Evolutionary conservation across 2,329 filamentous ascomycete genomes (phyloP), one percentile per base, ranked within the genome.

Genomic region (Raffaelea ambrosiae): DNA sequence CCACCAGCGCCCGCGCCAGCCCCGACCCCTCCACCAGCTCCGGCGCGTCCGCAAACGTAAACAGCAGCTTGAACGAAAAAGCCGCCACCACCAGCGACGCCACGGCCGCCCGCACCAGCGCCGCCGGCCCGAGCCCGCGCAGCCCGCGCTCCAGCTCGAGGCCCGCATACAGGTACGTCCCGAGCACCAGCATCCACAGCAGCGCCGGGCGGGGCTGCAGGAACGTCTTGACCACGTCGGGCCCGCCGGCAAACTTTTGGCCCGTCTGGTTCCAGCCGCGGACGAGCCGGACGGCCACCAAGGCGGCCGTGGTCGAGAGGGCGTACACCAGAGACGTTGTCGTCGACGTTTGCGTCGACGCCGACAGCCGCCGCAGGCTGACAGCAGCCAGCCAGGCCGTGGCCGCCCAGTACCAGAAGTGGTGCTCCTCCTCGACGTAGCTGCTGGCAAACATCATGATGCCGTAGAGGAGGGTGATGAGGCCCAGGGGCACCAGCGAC

Each of bases 401-500:
- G 0, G 84, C 77, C 1, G 80, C 67, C 89, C 91, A 97, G 66
- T 98, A 97, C 93, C 93, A 98, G 62, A 95, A 96, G 56, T 97
- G 88, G 44, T 98, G 93, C 63, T 98, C 93, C 66, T 98, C 93
- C 65, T 98, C 93, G 2, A 98, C 88, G 63, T 93, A 98, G 60
- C 90, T 97, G 62, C 88, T 95, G 10, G 90, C 91, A 66, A 97
- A 97, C 90, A 97, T 97, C 81, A 96, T 94, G 35, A 79, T 63
- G 2, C 83, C 81, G 60, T 97, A 95, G 0, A 76, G 64, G 0
- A 82, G 43, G 1, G 76, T 76, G 26, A 81, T 69, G 2, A 74
- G 53, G 1, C 68, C 54, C 44, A 86, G 68, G 3, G 73, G 71
- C 9, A 62, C 48, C 11, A 71, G 56, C 14, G 55, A 53, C 7